Evolutionary conservation across 1,284 basidiomycete species (phyloP), one percentile per base, ranked within the genome.

Genomic region (Ustilago tritici): DNA sequence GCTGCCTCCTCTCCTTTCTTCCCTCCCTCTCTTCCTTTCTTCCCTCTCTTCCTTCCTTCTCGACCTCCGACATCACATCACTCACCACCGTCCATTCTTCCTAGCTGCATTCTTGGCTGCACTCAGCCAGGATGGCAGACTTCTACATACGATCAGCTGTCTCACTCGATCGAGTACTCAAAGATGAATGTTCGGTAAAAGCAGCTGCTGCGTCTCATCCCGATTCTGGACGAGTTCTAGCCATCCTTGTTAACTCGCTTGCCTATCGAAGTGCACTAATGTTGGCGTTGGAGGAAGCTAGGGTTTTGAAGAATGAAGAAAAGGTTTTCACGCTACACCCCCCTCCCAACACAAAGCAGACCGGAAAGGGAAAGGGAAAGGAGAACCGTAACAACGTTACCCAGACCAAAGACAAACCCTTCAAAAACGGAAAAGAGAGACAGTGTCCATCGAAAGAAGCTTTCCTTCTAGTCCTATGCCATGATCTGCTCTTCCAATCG

Each of bases 401-500:
- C 14, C 10, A 14, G 3, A 43, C 23, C 23, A 47, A 4, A 28
- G 12, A 28, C 54, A 49, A 28, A 23, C 28, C 14, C 14, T 14
- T 7, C 17, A 14, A 62, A 52, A 43, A 43, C 36, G 15, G 14
- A 15, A 7, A 38, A 40, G 32, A 23, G 46, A 66, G 41, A 17
- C 56, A 60, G 23, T 56, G 60, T 23, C 65, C 69, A 10, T 62
- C 58, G 32, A 68, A 63, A 46, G 65, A 71, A 36, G 74, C 80
- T 11, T 56, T 86, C 10, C 57, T 82, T n/a, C 71, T 85, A 5
- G 78, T 86, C 2, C 73, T 86, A 1, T 49, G 71, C 6, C 81
- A 86, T 55, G 84, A 86, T 53, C 72, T 86, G 0, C 54, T 86
- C 2, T 79, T 85, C 40, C 65, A 77, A 12, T 56, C 56, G 10